These are phyloP conservation scores for Dacryopinax spathularia DNA, from an alignment of 768 basidiomycete genomes.

Conservation along the genomic window DNA sequence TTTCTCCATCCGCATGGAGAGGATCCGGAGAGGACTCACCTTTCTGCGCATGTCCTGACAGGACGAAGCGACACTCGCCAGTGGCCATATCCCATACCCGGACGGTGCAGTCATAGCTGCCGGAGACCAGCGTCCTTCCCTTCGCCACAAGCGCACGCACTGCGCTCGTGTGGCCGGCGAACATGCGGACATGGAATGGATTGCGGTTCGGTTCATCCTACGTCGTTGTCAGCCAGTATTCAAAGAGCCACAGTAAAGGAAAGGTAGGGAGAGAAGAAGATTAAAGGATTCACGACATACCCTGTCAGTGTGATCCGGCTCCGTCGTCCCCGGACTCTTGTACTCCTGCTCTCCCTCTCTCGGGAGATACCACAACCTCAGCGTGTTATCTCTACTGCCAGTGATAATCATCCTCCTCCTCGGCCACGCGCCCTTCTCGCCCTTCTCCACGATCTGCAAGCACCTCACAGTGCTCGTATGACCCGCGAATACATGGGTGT, in stretches of 20 bases:
- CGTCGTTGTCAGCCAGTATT: neutral
- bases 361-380: constrained; percentile 55
- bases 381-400: constrained; percentile 51
- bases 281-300: too few relatives aligned
- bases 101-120: constrained; percentile 90
- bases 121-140: constrained; percentile 80
- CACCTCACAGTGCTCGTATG: constrained; percentile 95
- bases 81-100: constrained; percentile 89
- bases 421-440: constrained; percentile 34
- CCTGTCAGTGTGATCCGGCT: constrained; percentile 30
- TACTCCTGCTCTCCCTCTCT: constrained; percentile 62
- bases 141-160: constrained; percentile 85
- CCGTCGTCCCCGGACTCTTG: constrained; percentile 47
- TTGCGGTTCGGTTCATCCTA: constrained; percentile 61
- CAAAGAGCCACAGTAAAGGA: neutral
- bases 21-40: constrained; percentile 33
- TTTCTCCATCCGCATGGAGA: neutral
- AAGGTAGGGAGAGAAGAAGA: too few relatives aligned
- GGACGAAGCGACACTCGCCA: constrained; percentile 63
- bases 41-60: constrained; percentile 84
- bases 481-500: constrained; percentile 88
- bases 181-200: constrained; percentile 73
- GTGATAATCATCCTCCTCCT: constrained; percentile 60
- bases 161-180: constrained; percentile 83
- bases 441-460: constrained; percentile 78